Evolutionary conservation across 75 land plant genomes (phyloP).

Genomic region (Sequoiadendron giganteum): DNA sequence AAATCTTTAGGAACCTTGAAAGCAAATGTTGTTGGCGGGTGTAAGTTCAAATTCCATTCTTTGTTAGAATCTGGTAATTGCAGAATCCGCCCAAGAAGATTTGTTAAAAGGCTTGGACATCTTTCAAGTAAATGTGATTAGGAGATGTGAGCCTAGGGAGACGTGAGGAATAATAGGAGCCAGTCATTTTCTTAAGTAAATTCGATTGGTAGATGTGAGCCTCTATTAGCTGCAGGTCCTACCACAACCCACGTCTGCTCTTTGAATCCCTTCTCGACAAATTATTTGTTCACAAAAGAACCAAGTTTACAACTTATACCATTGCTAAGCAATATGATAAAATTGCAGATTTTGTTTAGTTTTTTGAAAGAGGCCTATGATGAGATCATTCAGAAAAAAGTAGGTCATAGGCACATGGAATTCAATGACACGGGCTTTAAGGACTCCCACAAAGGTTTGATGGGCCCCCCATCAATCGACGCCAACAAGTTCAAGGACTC

Average conservation of each 20-base stretch:
- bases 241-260: constrained; percentile 60
- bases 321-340: constrained; percentile 74
- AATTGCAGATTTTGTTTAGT: constrained; percentile 67
- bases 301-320: constrained; percentile 39
- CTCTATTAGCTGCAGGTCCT: constrained; percentile 69
- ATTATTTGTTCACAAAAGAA: constrained; percentile 46
- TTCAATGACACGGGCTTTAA: not conserved
- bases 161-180: too few relatives aligned
- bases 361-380: constrained; percentile 60
- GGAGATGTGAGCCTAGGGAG: too few relatives aligned
- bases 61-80: too few relatives aligned
- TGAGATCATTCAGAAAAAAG: constrained; percentile 15
- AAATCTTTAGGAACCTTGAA: too few relatives aligned
- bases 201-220: too few relatives aligned
- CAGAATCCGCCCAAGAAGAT: too few relatives aligned
- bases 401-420: not conserved
- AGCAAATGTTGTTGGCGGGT: too few relatives aligned
- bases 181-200: too few relatives aligned
- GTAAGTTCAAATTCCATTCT: too few relatives aligned
- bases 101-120: too few relatives aligned
- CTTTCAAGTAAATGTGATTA: too few relatives aligned
- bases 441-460: not conserved
- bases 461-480: not conserved
- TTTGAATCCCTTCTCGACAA: constrained; percentile 78
- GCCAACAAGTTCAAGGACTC: not conserved